phyloP scores from a whole-genome alignment of 441 rosid species.

The Adansonia gregorii region DNA sequence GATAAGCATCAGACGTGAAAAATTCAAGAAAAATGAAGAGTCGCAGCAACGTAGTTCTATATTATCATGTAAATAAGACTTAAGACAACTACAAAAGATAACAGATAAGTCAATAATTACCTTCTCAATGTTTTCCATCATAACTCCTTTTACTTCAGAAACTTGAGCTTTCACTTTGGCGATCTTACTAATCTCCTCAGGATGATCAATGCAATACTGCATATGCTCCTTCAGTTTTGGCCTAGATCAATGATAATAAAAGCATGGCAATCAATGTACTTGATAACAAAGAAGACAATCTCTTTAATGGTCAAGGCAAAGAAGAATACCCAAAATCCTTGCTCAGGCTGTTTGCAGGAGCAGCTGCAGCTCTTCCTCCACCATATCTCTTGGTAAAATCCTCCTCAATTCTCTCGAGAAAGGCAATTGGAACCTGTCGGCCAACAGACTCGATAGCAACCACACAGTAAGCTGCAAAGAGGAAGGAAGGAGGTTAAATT shows the following conservation, averaged over 20 bases:
- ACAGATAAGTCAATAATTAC: conserved; percentile 29
- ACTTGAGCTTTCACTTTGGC: conserved; percentile 88
- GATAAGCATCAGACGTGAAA: background rate
- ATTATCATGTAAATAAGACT: no score
- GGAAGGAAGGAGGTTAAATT: conserved; percentile 27
- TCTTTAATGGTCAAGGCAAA: background rate
- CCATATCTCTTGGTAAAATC: conserved; percentile 81
- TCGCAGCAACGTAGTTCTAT: no score
- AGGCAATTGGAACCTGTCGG: conserved; percentile 86
- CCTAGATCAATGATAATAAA: conserved; percentile 36
- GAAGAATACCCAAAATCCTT: conserved; percentile 76
- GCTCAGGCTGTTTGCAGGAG: conserved; percentile 70
- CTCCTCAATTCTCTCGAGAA: conserved; percentile 83
- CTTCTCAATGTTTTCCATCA: conserved; percentile 89
- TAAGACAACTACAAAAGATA: no score
- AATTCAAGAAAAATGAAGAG: no score
- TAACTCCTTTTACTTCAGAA: conserved; percentile 86
- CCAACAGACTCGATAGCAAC: conserved; percentile 92
- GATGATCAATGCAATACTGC: conserved; percentile 80
- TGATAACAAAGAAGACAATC: background rate
- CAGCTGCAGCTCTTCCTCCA: conserved; percentile 84
- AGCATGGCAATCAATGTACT: background rate
- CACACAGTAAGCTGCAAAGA: conserved; percentile 80
- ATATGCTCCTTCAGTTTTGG: conserved; percentile 80
- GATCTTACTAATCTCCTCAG: conserved; percentile 76